Conservation (phyloP, 139 green algal genomes). For the Chlamydomonas eustigma region DNA sequence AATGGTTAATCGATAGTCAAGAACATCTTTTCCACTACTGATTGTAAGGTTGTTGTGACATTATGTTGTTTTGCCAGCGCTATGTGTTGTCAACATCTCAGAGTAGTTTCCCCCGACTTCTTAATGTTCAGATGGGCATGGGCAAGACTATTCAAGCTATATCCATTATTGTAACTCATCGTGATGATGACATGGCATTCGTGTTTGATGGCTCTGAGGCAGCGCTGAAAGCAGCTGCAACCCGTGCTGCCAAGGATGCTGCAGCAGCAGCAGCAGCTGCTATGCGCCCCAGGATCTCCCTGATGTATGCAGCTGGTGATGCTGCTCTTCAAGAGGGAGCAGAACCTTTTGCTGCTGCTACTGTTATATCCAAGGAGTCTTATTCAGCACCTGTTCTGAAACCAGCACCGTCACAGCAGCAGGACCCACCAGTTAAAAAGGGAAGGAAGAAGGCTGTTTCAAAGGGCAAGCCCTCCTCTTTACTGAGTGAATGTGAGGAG, state of each 20-base stretch:
- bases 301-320: neutral
- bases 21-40: too few relatives aligned
- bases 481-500: too few relatives aligned
- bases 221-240: neutral
- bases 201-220: neutral
- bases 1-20: too few relatives aligned
- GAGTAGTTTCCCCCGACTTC: slow-evolving; percentile 14
- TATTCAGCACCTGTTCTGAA: neutral
- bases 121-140: slow-evolving; percentile 67
- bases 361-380: too few relatives aligned
- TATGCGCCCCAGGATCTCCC: slow-evolving; percentile 16
- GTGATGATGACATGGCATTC: slow-evolving; percentile 34
- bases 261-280: slow-evolving; percentile 15
- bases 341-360: neutral
- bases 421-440: neutral
- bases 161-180: slow-evolving; percentile 70
- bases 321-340: neutral
- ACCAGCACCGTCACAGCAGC: too few relatives aligned
- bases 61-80: too few relatives aligned
- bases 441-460: neutral
- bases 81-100: too few relatives aligned
- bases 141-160: slow-evolving; percentile 76
- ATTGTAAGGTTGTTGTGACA: too few relatives aligned
- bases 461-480: neutral
- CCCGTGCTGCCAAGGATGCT: neutral